Base-by-base conservation (phyloP, 805 yeast species). In the Barnettozyma wickerhamii region DNA sequence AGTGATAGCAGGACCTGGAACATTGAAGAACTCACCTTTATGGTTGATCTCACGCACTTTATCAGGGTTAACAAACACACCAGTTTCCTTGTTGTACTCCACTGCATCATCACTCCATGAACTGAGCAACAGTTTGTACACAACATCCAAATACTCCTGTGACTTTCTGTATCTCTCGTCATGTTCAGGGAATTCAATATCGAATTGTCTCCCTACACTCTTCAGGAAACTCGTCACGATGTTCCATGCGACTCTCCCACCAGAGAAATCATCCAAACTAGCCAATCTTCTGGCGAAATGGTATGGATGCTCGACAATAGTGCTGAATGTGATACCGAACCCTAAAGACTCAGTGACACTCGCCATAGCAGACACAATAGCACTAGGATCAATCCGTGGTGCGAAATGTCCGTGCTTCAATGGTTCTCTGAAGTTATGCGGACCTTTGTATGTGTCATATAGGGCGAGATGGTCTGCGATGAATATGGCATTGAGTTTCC, bases 241-340 rank as follows among this genome's bases (percentile, higher is more conserved):
- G 46, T 70, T 70, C 74, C 74, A 70, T 14, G 73, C 75, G 37
- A 70, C 51, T 43, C 74, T 57, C 6, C 74, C 75, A 14, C 55
- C 52, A 4, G 70, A 60, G 31, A 68, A 58, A 41, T 68, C 69
- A 45, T 70, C 75, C 35, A 68, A 53, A 1, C 74, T 40, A 28
- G 47, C 45, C 4, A 49, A 18, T 9, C 49, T 30, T 30, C 51
- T 40, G 7, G 69, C 67, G 38, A 69, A 59, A 38, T 61, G 65
- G 31, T 60, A 64, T 0, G 74, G 74, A 24, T 62, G 63, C 36
- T 69, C 75, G 37, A 66, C 62, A 20, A 71, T 59, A 5, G 74
- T 69, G n/a, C 69, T 60, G 37, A 65, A 65, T 1, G 74, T 69
- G 30, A 69, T 50, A 7, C 71, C 74, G 45, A 69, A 68, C 4